phyloP scores from a whole-genome alignment of 129 eudicot genomes.

The Flaveria robusta region DNA sequence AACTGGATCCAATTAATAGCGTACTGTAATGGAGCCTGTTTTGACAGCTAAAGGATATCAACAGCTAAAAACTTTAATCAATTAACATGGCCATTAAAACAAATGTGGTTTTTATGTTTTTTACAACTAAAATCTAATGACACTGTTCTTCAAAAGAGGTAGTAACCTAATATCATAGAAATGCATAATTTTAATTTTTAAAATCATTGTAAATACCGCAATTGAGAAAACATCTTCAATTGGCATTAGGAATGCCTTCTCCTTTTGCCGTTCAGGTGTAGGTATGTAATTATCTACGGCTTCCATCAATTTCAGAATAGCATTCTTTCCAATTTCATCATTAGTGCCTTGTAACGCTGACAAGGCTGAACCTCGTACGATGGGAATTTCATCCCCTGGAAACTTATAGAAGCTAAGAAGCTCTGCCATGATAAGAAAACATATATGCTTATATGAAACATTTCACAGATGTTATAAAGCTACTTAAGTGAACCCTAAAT shows the following conservation, averaged over 20 bases:
- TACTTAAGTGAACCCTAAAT: not conserved
- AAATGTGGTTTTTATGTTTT: not conserved
- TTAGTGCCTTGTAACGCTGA: slow-evolving; percentile 91
- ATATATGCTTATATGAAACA: not conserved
- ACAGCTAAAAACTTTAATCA: not conserved
- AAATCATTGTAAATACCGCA: slow-evolving; percentile 48
- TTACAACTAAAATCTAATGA: not conserved
- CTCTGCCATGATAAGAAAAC: slow-evolving; percentile 53
- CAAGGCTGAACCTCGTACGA: slow-evolving; percentile 87
- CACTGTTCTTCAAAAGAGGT: no score
- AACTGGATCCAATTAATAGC: not conserved
- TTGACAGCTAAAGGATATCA: not conserved
- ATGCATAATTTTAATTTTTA: not conserved
- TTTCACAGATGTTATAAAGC: not conserved
- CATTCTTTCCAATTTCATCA: slow-evolving; percentile 84
- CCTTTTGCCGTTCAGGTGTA: slow-evolving; percentile 88
- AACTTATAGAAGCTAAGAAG: slow-evolving; percentile 90
- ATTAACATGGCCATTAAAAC: not conserved
- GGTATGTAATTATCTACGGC: slow-evolving; percentile 94
- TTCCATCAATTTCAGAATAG: slow-evolving; percentile 87
- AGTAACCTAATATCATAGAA: not conserved
- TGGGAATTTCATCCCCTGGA: slow-evolving; percentile 98
- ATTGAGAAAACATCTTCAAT: slow-evolving; percentile 93
- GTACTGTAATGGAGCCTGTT: not conserved
- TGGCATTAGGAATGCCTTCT: slow-evolving; percentile 93